A percentile compares a stretch with the other conserved stretches of the same genome.
These are phyloP conservation scores for baker's yeast (Saccharomyces cerevisiae) DNA, from an alignment of 805 yeast species.

Conservation along the genomic window DNA sequence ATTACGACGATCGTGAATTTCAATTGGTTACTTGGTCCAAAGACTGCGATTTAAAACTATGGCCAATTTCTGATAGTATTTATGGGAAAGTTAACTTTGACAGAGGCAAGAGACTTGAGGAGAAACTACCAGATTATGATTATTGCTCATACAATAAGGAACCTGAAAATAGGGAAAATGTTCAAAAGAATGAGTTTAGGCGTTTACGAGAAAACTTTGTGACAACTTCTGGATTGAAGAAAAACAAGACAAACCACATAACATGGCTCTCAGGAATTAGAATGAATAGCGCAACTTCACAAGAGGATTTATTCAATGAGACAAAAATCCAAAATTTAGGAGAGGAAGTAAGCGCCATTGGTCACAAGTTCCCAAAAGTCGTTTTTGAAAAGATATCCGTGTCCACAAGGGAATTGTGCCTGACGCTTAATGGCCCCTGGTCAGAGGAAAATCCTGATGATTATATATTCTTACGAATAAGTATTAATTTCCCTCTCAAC, in stretches of 20 bases:
- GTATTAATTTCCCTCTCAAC: constrained; percentile 57
- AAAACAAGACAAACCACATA: constrained; percentile 48
- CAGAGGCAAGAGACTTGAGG: constrained; percentile 32
- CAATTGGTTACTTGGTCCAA: constrained; percentile 93
- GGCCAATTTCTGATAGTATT: constrained; percentile 55
- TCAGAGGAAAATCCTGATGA: constrained; percentile 33
- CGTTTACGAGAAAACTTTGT: constrained; percentile 35
- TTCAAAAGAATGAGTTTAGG: constrained; percentile 16
- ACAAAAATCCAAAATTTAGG: constrained; percentile 58
- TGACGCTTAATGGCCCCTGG: constrained; percentile 82
- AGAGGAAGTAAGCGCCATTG: constrained; percentile 83
- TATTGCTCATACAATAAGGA: constrained; percentile 46
- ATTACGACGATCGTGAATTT: constrained; percentile 64
- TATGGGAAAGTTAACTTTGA: constrained; percentile 41
- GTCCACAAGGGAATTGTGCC: constrained; percentile 67
- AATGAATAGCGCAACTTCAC: constrained; percentile 36
- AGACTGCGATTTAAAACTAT: constrained; percentile 73
- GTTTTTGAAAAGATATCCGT: constrained; percentile 83
- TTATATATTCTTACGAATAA: constrained; percentile 58
- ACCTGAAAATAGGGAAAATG: constrained; percentile 31
- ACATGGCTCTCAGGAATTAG: constrained; percentile 93
- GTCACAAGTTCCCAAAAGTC: constrained; percentile 81
- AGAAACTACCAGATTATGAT: constrained; percentile 36
- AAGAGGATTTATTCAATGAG: constrained; percentile 32
- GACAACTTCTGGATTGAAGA: constrained; percentile 32